phyloP scores from a whole-genome alignment of 2,329 filamentous ascomycete species.

The Trichoderma oligosporum region DNA sequence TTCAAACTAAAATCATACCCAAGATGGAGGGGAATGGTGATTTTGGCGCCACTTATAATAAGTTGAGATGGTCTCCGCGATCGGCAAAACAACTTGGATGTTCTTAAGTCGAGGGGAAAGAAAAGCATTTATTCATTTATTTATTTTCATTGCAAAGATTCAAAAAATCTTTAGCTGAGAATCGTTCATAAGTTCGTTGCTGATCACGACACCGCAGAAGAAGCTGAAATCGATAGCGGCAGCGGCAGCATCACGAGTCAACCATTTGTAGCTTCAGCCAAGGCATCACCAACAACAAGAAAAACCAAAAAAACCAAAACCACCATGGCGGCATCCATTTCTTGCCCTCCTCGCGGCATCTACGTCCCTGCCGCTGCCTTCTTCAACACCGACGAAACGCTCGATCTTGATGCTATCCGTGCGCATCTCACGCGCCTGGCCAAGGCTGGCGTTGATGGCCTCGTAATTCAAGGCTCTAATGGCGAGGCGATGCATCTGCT shows the following conservation, averaged over 20 bases:
- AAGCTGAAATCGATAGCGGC: not conserved
- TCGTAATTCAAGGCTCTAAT: slow-evolving; percentile 78
- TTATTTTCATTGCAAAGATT: not conserved
- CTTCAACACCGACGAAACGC: slow-evolving; percentile 35
- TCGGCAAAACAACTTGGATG: not conserved
- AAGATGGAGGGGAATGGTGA: not conserved
- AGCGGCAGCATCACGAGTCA: slow-evolving; percentile 6
- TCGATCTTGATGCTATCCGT: slow-evolving; percentile 33
- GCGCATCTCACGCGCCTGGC: slow-evolving; percentile 44
- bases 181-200: no score
- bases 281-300: no score
- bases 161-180: not conserved
- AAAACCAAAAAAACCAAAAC: not conserved
- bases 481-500: slow-evolving; percentile 79
- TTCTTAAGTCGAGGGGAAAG: slow-evolving; percentile 6
- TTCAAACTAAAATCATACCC: no score
- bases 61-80: slow-evolving; percentile 4
- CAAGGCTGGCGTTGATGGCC: slow-evolving; percentile 66
- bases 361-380: slow-evolving; percentile 39
- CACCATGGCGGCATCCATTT: slow-evolving; percentile 1
- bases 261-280: not conserved
- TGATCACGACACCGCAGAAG: no score
- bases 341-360: slow-evolving; percentile 29
- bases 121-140: not conserved
- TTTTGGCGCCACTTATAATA: not conserved